Percentiles rank a stretch among this genome's conserved stretches.
Evolutionary conservation across 2,329 filamentous ascomycete species (phyloP).

Genomic region (Herpotrichia juniperi): DNA sequence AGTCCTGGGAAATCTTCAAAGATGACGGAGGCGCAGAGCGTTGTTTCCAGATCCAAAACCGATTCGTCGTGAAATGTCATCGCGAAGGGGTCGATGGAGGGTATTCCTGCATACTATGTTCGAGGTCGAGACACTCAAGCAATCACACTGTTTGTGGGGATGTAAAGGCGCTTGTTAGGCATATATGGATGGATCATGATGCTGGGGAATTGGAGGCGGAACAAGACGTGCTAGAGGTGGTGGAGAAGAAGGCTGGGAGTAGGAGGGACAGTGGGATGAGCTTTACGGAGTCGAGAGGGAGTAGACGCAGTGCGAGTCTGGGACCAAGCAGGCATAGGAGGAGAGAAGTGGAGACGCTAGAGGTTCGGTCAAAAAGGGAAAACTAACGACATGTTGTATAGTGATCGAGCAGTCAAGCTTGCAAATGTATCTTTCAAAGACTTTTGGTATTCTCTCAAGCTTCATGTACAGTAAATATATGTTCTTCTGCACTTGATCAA

Average conservation of each 20-base stretch:
- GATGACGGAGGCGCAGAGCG: constrained; percentile 36
- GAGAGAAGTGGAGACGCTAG: constrained; percentile 33
- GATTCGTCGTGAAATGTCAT: constrained; percentile 46
- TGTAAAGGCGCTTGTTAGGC: constrained; percentile 42
- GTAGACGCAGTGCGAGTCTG: constrained; percentile 34
- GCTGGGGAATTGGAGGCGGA: constrained; percentile 37
- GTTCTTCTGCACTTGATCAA: too few relatives aligned
- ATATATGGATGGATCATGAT: constrained; percentile 42
- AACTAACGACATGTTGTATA: background rate
- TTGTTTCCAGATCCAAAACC: constrained; percentile 40
- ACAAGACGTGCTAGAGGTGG: constrained; percentile 38
- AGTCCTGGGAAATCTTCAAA: constrained; percentile 44
- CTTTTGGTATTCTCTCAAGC: too few relatives aligned
- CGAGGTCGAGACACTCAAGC: constrained; percentile 15
- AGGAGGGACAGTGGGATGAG: constrained; percentile 35
- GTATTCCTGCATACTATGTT: constrained; percentile 43
- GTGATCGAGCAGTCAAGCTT: too few relatives aligned
- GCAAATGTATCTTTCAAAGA: too few relatives aligned
- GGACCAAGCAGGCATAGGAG: constrained; percentile 25
- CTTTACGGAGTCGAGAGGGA: constrained; percentile 16
- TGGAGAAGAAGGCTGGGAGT: constrained; percentile 24
- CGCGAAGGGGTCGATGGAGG: constrained; percentile 38
- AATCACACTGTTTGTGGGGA: constrained; percentile 44
- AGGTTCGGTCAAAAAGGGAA: constrained; percentile 13
- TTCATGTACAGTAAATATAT: too few relatives aligned